Evolutionary conservation across 176 grass and related monocot genomes (phyloP).

Genomic region (Avena eriantha): DNA sequence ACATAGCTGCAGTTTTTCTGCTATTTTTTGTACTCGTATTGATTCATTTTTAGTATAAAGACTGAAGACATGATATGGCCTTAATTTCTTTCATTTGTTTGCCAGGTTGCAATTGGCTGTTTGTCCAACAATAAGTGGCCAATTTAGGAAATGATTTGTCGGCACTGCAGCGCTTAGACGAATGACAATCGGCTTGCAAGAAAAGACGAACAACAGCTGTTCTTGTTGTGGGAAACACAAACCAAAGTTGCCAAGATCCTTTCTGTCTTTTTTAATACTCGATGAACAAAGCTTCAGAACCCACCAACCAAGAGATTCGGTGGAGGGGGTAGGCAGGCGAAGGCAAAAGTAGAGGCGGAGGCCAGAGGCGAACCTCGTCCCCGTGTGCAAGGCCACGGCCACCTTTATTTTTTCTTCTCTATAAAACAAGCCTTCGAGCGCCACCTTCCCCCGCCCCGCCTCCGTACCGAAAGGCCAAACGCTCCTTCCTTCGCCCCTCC

Average conservation of each 20-base stretch:
- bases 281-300: not conserved
- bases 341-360: not conserved
- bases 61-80: too few relatives aligned
- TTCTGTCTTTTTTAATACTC: not conserved
- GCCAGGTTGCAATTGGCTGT: too few relatives aligned
- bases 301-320: constrained; percentile 16
- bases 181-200: not conserved
- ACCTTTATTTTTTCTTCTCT: not conserved
- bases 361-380: not conserved
- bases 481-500: not conserved
- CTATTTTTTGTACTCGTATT: too few relatives aligned
- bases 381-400: not conserved
- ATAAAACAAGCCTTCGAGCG: constrained; percentile 3
- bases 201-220: not conserved
- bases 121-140: not conserved
- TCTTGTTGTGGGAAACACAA: not conserved
- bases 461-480: constrained; percentile 40
- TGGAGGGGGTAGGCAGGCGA: not conserved
- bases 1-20: too few relatives aligned
- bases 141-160: not conserved
- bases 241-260: constrained; percentile 16
- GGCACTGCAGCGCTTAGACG: not conserved
- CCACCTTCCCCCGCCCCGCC: constrained; percentile 41
- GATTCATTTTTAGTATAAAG: too few relatives aligned
- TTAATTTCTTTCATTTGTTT: too few relatives aligned